Percentiles rank a stretch among this genome's conserved stretches.
Conservation (phyloP, 805 yeast genomes). For the Trichomonascus vanleenenianus region DNA sequence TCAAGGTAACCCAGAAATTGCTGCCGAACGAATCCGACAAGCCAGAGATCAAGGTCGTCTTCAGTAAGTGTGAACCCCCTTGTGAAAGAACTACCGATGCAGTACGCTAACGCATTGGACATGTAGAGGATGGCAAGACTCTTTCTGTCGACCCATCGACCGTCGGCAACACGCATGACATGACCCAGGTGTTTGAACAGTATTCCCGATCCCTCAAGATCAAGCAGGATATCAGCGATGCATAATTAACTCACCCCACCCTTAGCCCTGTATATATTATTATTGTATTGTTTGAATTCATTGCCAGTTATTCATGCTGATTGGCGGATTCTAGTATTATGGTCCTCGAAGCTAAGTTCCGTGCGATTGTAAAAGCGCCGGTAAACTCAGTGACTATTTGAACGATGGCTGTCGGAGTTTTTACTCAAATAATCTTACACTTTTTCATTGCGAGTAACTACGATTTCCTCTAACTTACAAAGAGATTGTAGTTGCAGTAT, state of each 20-base stretch:
- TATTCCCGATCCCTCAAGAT: constrained; percentile 75
- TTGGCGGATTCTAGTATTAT: too few relatives aligned
- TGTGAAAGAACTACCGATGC: too few relatives aligned
- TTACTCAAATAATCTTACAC: too few relatives aligned
- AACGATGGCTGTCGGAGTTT: too few relatives aligned
- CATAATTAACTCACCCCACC: constrained; percentile 1
- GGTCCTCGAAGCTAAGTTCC: too few relatives aligned
- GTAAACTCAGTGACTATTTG: too few relatives aligned
- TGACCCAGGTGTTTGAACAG: constrained; percentile 61
- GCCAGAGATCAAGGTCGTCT: constrained; percentile 68
- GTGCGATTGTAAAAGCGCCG: too few relatives aligned
- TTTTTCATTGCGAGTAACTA: too few relatives aligned
- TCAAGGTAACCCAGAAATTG: constrained; percentile 59
- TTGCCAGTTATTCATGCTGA: too few relatives aligned
- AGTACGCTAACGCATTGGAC: constrained; percentile 2
- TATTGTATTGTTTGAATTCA: neutral
- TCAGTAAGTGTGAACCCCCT: constrained; percentile 40
- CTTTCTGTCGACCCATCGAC: constrained; percentile 59
- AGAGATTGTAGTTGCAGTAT: too few relatives aligned
- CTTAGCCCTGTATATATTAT: neutral
- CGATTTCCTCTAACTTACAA: too few relatives aligned
- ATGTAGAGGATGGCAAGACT: constrained; percentile 62
- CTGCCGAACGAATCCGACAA: constrained; percentile 40
- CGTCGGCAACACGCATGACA: constrained; percentile 45
- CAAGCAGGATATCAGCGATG: constrained; percentile 54